Evolutionary conservation across 2,329 filamentous ascomycete species (phyloP).

Genomic region (Cordyceps javanica): DNA sequence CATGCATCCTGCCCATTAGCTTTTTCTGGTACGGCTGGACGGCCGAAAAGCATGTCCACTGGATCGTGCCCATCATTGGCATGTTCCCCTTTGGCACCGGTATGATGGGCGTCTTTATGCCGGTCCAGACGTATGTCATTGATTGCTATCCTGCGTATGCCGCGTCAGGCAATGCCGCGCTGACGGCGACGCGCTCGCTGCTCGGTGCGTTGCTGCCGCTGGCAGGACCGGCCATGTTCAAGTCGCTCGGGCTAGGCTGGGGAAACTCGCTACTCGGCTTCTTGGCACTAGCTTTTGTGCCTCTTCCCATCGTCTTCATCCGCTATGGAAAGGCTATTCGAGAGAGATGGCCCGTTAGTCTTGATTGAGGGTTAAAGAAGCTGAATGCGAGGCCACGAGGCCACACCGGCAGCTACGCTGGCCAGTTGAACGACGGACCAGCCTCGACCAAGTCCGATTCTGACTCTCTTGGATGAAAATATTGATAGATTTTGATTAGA

Average conservation of each 20-base stretch:
- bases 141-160: background rate
- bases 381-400: too few relatives aligned
- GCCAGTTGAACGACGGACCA: too few relatives aligned
- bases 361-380: too few relatives aligned
- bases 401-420: too few relatives aligned
- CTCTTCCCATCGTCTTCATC: background rate
- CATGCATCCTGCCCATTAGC: conserved; percentile 41
- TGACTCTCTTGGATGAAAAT: too few relatives aligned
- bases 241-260: conserved; percentile 37
- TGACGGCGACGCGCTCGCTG: conserved; percentile 42
- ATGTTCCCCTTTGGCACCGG: conserved; percentile 44
- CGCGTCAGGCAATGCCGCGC: background rate
- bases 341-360: background rate
- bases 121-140: background rate
- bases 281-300: conserved; percentile 30
- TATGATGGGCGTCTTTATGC: background rate
- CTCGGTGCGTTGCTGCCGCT: conserved; percentile 56
- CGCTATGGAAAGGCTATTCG: background rate
- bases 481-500: background rate
- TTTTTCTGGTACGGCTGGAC: conserved; percentile 54
- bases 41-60: conserved; percentile 43
- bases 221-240: conserved; percentile 36
- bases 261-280: conserved; percentile 36
- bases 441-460: too few relatives aligned
- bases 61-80: conserved; percentile 52